Conservation (phyloP, 192 early-diverging fungal species). For the Irineochytrium annulatum region DNA sequence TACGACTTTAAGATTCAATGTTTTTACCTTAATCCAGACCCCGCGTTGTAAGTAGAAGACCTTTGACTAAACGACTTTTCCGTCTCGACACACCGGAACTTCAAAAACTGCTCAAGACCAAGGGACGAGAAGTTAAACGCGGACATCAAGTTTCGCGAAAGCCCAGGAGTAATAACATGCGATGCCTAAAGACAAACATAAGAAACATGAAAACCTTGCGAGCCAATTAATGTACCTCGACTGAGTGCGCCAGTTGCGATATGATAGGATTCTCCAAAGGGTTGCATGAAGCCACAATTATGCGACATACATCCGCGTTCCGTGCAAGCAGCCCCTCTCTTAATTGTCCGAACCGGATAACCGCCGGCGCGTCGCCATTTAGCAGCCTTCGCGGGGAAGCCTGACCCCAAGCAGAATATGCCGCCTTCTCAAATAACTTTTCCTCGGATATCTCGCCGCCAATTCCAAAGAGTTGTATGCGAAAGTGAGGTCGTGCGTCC, state of each 20-base stretch:
- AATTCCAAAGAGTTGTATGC: neutral
- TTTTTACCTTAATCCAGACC: too few relatives aligned
- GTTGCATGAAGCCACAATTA: neutral
- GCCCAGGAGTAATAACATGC: neutral
- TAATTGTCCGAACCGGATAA: neutral
- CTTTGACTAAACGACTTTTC: neutral
- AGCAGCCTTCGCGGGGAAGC: neutral
- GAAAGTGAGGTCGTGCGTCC: neutral
- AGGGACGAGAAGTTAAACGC: neutral
- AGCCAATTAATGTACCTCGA: neutral
- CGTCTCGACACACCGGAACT: neutral
- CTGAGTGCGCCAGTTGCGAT: neutral
- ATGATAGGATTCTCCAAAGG: neutral
- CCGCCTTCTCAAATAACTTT: neutral
- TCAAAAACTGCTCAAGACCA: constrained; percentile 3
- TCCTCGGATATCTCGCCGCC: neutral
- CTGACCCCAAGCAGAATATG: neutral
- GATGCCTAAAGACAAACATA: neutral
- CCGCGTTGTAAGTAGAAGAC: too few relatives aligned
- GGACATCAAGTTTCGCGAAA: neutral
- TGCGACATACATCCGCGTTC: neutral
- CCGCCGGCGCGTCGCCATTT: neutral
- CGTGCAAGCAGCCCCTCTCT: neutral
- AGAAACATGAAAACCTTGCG: neutral
- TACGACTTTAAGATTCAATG: too few relatives aligned